Evolutionary conservation across 1,284 basidiomycete species (phyloP), one percentile per base, ranked within the genome.

Genomic region (Trametes versicolor): DNA sequence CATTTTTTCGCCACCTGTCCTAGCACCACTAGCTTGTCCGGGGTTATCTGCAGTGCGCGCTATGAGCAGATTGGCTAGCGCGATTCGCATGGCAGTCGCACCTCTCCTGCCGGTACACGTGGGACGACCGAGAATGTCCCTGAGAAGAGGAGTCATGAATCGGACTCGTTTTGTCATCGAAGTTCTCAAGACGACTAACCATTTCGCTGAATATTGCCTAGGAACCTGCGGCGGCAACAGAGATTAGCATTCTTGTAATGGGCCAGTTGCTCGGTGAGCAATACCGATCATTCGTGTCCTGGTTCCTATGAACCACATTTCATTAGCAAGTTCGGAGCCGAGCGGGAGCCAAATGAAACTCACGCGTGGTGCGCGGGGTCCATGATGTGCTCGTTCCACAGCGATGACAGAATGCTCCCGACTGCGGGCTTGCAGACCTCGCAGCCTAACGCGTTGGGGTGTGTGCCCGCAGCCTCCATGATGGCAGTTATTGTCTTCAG

Each of bases 151-250:
- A 21, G 41, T 37, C 9, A 25, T 19, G 9, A 15, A 3, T 39
- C 7, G 37, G 32, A 48, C 43, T 12, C 13, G 25, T n/a, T n/a
- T 23, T 9, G 4, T 10, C 27, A 48, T 34, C 51, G 36, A 41
- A 53, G 23, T 19, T 63, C 23, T 52, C 13, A 37, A 23, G 34
- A 47, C 36, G 10, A 49, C 58, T 43, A 77, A 70, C 87, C 92
- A 67, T 93, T 88, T 27, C 92, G 82, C 73, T 94, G 92, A 54
- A 94, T 90, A 73, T 94, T 94, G 27, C 88, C 92, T 62, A 93
- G 77, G 77, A 85, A 92, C 57, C 83, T 80, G 66, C 15, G 13
- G 23, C 76, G 21, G 27, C 25, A 19, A 43, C 6, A 53, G 53
- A 25, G 50, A 37, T 39, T 48, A 64, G 25, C 25, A 7, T 43